These are phyloP conservation scores for Pseudonitzschia pungens DNA, from an alignment of 108 stramenopile genomes.

Conservation along the genomic window DNA sequence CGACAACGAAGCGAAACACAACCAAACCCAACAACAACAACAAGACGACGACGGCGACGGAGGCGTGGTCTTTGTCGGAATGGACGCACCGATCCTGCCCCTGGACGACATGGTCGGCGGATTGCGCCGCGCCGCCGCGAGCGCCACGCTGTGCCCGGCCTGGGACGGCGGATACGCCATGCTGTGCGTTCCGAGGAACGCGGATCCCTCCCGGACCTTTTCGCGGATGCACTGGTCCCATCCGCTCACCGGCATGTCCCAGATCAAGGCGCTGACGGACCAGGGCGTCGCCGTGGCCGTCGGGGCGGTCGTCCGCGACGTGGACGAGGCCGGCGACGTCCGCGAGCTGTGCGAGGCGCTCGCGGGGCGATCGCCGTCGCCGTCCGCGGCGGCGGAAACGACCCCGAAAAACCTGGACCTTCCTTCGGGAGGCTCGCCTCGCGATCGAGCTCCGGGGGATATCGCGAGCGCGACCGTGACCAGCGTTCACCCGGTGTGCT, in stretches of 20 bases:
- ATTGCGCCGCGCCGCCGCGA: slow-evolving; percentile 23
- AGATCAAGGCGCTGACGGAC: slow-evolving; percentile 83
- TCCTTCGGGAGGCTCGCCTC: not conserved
- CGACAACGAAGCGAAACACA: not conserved
- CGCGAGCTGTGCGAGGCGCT: slow-evolving; percentile 29
- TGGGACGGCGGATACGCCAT: slow-evolving; percentile 88
- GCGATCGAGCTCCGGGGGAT: not conserved
- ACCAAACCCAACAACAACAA: too few species aligned
- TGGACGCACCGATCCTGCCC: slow-evolving; percentile 82
- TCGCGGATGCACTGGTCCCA: slow-evolving; percentile 65
- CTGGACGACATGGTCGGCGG: slow-evolving; percentile 68
- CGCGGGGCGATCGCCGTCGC: not conserved
- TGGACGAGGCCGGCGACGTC: slow-evolving; percentile 81
- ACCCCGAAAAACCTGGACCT: slow-evolving; percentile 3
- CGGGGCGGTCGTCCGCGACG: slow-evolving; percentile 72
- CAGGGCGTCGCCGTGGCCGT: slow-evolving; percentile 43
- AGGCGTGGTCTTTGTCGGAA: slow-evolving; percentile 78
- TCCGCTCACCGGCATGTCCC: slow-evolving; percentile 72
- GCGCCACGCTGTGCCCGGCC: slow-evolving; percentile 72
- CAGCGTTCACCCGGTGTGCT: slow-evolving; percentile 14
- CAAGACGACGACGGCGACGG: not conserved
- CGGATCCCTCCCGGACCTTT: slow-evolving; percentile 50
- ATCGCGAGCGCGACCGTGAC: not conserved
- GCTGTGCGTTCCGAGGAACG: slow-evolving; percentile 64
- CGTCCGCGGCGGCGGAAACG: not conserved